These are phyloP conservation scores for Rhizopogon roseolus DNA, from an alignment of 768 basidiomycete genomes.

Conservation along the genomic window DNA sequence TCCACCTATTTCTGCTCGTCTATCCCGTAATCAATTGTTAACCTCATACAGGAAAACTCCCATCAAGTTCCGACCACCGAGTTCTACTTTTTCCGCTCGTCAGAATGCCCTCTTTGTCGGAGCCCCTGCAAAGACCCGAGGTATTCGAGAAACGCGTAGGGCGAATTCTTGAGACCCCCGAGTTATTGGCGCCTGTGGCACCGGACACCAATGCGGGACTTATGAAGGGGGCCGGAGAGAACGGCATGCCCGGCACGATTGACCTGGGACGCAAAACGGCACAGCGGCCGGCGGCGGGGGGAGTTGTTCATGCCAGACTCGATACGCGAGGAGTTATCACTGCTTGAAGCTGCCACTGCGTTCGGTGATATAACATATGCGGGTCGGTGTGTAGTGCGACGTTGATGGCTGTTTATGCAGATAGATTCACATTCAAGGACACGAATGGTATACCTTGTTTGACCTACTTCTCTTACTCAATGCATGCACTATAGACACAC, in stretches of 20 bases:
- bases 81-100: slow-evolving; percentile 69
- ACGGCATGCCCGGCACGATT: slow-evolving; percentile 41
- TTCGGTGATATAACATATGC: not conserved
- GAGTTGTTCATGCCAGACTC: not conserved
- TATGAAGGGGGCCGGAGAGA: slow-evolving; percentile 8
- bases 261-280: slow-evolving; percentile 15
- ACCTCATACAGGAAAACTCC: slow-evolving; percentile 67
- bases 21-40: not conserved
- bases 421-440: not conserved
- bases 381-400: not conserved
- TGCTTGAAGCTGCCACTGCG: not conserved
- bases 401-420: not conserved
- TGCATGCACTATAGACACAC: not conserved
- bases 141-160: slow-evolving; percentile 75
- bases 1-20: not conserved
- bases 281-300: not conserved
- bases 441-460: not conserved
- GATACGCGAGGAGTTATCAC: not conserved
- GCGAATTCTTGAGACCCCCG: slow-evolving; percentile 78
- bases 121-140: slow-evolving; percentile 87
- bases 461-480: not conserved
- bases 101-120: slow-evolving; percentile 88
- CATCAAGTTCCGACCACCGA: slow-evolving; percentile 81
- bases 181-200: slow-evolving; percentile 57
- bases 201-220: slow-evolving; percentile 9